Conservation (phyloP, 202 grass and related monocot genomes). For the Panicum hallii region DNA sequence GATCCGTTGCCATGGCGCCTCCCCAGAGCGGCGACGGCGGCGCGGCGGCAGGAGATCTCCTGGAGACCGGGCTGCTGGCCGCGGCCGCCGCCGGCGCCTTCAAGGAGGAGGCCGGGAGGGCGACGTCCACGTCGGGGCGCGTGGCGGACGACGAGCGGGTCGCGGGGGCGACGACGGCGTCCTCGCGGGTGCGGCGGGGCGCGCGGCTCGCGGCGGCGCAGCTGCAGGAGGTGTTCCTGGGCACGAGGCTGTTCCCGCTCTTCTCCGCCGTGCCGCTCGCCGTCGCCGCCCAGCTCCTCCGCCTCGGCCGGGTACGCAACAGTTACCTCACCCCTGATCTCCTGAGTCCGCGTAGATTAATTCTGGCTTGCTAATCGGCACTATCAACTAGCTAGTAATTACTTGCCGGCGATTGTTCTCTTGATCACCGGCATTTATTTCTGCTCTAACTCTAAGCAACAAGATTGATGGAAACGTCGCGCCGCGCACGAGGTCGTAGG, state of each 20-base stretch:
- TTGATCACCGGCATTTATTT: not conserved
- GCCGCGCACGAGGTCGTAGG: not conserved
- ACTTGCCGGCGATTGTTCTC: not conserved
- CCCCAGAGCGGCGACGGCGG: slow-evolving; percentile 5
- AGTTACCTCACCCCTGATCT: not conserved
- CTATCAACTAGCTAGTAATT: not conserved
- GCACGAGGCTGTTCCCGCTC: slow-evolving; percentile 73
- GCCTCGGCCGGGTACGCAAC: slow-evolving; percentile 49
- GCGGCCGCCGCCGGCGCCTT: not conserved
- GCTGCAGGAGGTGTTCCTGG: slow-evolving; percentile 63
- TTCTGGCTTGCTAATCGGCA: not conserved
- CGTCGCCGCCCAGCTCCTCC: slow-evolving; percentile 51
- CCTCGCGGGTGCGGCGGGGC: not conserved
- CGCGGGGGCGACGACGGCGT: not conserved
- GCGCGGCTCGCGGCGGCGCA: slow-evolving; percentile 41
- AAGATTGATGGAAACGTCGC: not conserved
- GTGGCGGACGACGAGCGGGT: not conserved
- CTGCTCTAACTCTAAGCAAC: not conserved
- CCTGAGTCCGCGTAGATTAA: not conserved
- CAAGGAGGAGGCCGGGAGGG: not conserved
- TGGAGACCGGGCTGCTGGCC: slow-evolving; percentile 49
- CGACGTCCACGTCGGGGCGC: not conserved
- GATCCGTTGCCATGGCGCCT: slow-evolving; percentile 15
- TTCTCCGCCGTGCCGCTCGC: slow-evolving; percentile 64
- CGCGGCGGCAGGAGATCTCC: slow-evolving; percentile 17